These are phyloP conservation scores for Plasmodium inui DNA, from an alignment of 169 alveolate genomes.

Conservation along the genomic window DNA sequence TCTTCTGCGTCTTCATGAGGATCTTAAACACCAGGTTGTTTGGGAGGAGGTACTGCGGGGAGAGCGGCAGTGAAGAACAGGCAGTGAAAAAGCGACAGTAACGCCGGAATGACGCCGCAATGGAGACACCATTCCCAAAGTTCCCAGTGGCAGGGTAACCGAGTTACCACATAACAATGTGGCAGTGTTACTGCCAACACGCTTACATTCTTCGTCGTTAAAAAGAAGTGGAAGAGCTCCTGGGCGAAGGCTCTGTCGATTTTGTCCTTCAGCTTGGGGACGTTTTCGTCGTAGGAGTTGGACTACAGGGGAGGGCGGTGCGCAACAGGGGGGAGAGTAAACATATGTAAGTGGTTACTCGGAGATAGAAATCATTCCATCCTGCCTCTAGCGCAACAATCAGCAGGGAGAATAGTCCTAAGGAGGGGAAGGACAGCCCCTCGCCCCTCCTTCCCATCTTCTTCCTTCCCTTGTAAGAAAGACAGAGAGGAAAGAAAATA, in stretches of 20 bases:
- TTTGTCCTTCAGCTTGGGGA: slow-evolving; percentile 53
- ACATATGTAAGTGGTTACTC: background rate
- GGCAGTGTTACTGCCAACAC: background rate
- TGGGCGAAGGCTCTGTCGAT: slow-evolving; percentile 38
- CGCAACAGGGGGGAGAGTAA: no score
- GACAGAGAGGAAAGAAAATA: no score
- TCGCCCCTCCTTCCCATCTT: no score
- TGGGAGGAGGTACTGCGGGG: slow-evolving; percentile 23
- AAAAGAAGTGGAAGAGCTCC: slow-evolving; percentile 36
- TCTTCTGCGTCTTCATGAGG: slow-evolving; percentile 25
- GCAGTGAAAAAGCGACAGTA: no score
- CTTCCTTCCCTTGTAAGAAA: background rate
- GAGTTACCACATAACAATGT: no score
- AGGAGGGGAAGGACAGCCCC: no score
- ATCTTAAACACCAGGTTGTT: slow-evolving; percentile 20
- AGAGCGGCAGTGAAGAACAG: no score
- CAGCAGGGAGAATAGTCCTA: background rate
- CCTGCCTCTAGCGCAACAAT: background rate
- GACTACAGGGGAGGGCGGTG: slow-evolving; percentile 23
- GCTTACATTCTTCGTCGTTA: slow-evolving; percentile 47
- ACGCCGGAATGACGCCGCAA: background rate
- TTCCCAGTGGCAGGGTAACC: no score
- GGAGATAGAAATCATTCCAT: background rate
- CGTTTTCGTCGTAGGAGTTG: slow-evolving; percentile 3
- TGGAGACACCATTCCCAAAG: background rate